These are phyloP conservation scores for Glebionis coronaria DNA, from an alignment of 129 eudicot genomes.

Conservation along the genomic window DNA sequence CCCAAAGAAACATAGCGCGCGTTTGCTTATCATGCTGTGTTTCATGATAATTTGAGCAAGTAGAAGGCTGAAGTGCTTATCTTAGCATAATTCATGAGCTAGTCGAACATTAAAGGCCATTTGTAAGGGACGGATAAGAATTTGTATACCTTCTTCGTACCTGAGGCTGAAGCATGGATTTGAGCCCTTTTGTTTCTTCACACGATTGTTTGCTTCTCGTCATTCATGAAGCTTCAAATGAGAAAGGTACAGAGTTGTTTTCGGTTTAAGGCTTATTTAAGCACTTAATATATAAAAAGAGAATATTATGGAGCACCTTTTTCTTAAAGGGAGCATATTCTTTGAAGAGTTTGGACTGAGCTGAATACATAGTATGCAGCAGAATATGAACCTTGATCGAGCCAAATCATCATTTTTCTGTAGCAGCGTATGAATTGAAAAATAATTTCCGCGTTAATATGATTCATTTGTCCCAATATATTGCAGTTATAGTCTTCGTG, in stretches of 20 bases:
- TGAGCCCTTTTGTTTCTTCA: slow-evolving; percentile 14
- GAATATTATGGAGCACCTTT: slow-evolving; percentile 31
- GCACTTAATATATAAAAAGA: slow-evolving; percentile 18
- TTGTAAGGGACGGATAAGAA: too few species aligned
- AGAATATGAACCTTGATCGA: not conserved
- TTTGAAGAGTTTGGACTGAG: slow-evolving; percentile 20
- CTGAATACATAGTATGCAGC: not conserved
- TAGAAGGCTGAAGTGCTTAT: slow-evolving; percentile 1
- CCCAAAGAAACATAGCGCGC: not conserved
- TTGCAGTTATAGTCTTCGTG: too few species aligned
- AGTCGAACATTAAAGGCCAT: too few species aligned
- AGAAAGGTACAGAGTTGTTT: not conserved
- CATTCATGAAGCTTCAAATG: slow-evolving; percentile 10
- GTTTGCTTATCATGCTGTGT: slow-evolving; percentile 2
- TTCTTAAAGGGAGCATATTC: slow-evolving; percentile 26
- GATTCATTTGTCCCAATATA: too few species aligned
- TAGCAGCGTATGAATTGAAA: not conserved
- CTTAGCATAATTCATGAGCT: too few species aligned
- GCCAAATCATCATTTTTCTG: not conserved
- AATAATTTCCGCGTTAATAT: slow-evolving; percentile 1
- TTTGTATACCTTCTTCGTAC: not conserved
- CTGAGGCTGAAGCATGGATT: not conserved
- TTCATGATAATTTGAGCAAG: not conserved
- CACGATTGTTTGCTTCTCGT: slow-evolving; percentile 17
- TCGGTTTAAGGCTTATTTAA: slow-evolving; percentile 6